Base-by-base conservation (phyloP, 345 rosid genomes). In the Gossypium turneri region DNA sequence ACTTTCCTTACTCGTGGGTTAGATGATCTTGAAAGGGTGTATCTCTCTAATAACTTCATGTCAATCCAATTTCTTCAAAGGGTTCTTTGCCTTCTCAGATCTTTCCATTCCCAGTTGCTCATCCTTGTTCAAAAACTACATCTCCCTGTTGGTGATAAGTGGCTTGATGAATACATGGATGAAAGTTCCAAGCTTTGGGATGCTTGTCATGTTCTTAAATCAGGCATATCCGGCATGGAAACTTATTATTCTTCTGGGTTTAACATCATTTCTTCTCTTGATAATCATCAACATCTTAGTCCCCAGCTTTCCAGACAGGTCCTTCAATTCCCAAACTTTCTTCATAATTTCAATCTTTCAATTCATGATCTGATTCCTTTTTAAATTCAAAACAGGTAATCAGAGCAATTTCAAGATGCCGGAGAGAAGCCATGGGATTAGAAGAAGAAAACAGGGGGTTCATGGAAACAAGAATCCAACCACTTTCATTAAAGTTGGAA, bases 141-240 rank as follows among this genome's bases (percentile, higher is more conserved):
- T 12, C 63, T 59, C 3, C 63, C 63, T 13, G 63, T 59, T 27
- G 63, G 63, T 25, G 63, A 25, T 25, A 59, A 59, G 8, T 59
- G 63, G 63, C 63, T 59, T 4, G 63, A 59, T 25, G 63, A 59
- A 59, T 59, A 59, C 41, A 59, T 59, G 63, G 63, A 59, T 12
- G 63, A 59, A 59, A 59, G 63, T 25, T 59, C 38, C 9, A 59
- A 59, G 63, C 63, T 59, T 24, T 59, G 63, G 63, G 63, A 59
- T 24, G 63, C 63, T 59, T 59, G 63, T 25, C 63, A 59, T 59
- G 63, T 59, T 25, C 63, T 59, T 59, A 59, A 59, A 59, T 59
- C 63, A 10, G 63, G 63, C 13, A 12, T 59, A 12, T 59, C 38
- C 8, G 63, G 63, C 2, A 59, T 59, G 63, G 63, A 59, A 12